Base-by-base conservation (phyloP, 2,329 filamentous ascomycete species). In the Fusarium sp. region DNA sequence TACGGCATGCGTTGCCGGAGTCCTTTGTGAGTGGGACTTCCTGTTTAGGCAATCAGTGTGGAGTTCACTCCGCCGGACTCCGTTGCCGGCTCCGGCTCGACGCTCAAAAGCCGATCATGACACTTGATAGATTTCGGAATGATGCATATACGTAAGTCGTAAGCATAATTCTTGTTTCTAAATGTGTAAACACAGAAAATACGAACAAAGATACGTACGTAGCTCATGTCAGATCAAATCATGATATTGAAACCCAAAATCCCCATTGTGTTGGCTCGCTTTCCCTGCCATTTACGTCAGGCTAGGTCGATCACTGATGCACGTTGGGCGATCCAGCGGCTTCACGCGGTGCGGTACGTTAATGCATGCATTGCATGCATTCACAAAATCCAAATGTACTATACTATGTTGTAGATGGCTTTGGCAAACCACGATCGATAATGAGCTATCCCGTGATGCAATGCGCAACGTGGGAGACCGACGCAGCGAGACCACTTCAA, bases 361-460 rank as follows among this genome's bases (percentile, higher is more conserved):
- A 31, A 31, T 31, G 28, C 10, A 31, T 22, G 42, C 19, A 61
- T 39, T 52, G 21, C 40, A 56, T 59, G 33, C 40, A 52, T 47
- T 45, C 40, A 42, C 21, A 21, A 52, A 42, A 43, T 21, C 24
- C 15, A 31, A 31, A 13, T 9, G 13, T 19, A 57, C 14, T 34
- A 6, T 47, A 26, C 6, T 21, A 15, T 19, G 36, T 22, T 26
- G 11, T 9, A 26, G 33, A 31, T 45, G 26, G 17, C 11, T 53
- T 65, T 36, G 22, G 17, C 15, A 62, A 62, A 28, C 40, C 22
- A 43, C n/a, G 13, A 21, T 28, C 19, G 33, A 21, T 43, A 24
- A 19, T 38, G 55, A 47, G n/a, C 36, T 38, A 46, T 53, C 62
- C 51, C 57, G 62, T 73, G 70, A 73, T 68, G 58, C 57, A 71